Base-by-base conservation (phyloP, 2,329 filamentous ascomycete species). In the Penicillium expansum region DNA sequence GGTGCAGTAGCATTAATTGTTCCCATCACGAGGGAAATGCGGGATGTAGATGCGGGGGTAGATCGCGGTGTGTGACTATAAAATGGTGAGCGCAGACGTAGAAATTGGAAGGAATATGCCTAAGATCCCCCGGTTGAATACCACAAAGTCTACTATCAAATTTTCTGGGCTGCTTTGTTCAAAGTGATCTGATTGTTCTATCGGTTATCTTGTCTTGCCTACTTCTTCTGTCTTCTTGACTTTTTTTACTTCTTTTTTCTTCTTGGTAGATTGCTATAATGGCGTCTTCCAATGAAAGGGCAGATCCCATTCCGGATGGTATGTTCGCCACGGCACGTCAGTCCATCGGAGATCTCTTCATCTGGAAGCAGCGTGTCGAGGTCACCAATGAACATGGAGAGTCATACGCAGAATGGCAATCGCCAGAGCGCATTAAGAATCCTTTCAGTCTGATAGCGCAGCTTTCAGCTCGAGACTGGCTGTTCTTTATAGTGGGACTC, bases 401-500 rank as follows among this genome's bases (percentile, higher is more conserved):
- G 71, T 81, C 83, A 16, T 78, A 77, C 48, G 83, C 83, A 30
- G 87, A 90, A 73, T 91, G 88, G 88, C 83, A 86, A 60, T 71
- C 79, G 20, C 88, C 88, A 0, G 82, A 85, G 43, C 85, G 82
- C 14, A 80, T 91, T 54, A 78, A 81, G 48, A 88, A 93, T 70
- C 90, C 90, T 38, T 77, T 93, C 74, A 84, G 80, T 37, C 79
- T 93, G 30, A 78, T 91, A 59, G 80, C 79, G 29, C 81, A 86
- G 73, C 80, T 94, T 16, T 82, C 80, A 3, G 77, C 78, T 24
- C 83, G 80, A 58, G 86, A 89, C 69, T 93, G 90, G 89, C 68
- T 89, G 16, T 92, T 90, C 77, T 86, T 93, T 76, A 62, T 89
- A 39, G 87, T 91, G 11, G 90, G 89, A 3, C 86, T 92, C 69